Evolutionary conservation across 2,329 filamentous ascomycete genomes (phyloP).

Genomic region (Paracamarosporium sp.): DNA sequence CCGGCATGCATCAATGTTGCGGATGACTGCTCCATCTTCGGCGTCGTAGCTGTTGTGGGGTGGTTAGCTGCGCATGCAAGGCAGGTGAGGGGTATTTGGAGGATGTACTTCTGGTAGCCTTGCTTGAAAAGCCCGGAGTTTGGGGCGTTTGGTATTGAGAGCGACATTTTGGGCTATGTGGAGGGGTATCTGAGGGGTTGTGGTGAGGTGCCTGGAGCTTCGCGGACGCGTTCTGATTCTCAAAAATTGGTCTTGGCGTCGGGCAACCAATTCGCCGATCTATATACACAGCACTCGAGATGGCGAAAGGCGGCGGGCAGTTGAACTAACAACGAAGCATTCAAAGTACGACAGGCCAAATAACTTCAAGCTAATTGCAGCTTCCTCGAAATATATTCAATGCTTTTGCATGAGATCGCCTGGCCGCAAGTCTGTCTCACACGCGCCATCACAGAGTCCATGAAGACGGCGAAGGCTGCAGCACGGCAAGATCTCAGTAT

Average conservation of each 20-base stretch:
- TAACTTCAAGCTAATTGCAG: not conserved
- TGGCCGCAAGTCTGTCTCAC: not conserved
- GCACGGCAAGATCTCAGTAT: too few relatives aligned
- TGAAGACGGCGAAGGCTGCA: not conserved
- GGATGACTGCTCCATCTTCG: conserved; percentile 97
- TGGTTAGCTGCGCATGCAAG: conserved; percentile 40
- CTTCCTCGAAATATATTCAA: too few relatives aligned
- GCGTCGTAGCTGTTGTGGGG: conserved; percentile 80
- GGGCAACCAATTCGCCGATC: conserved; percentile 4
- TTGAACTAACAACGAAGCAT: not conserved
- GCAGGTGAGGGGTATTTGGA: conserved; percentile 21
- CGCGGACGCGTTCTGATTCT: conserved; percentile 36
- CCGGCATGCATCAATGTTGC: conserved; percentile 98
- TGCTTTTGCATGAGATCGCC: not conserved
- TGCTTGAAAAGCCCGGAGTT: conserved; percentile 94
- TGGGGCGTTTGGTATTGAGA: conserved; percentile 93
- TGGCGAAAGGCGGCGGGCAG: not conserved
- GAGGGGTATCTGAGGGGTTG: conserved; percentile 39
- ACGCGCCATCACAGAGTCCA: too few relatives aligned
- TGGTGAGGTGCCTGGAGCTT: conserved; percentile 33
- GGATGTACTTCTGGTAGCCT: conserved; percentile 88
- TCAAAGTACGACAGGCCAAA: not conserved
- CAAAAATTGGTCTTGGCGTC: conserved; percentile 19
- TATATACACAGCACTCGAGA: not conserved
- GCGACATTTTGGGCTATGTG: conserved; percentile 73